Evolutionary conservation across 2,329 filamentous ascomycete genomes (phyloP), one percentile per base, ranked within the genome.

Genomic region (Cladosporium sp.): DNA sequence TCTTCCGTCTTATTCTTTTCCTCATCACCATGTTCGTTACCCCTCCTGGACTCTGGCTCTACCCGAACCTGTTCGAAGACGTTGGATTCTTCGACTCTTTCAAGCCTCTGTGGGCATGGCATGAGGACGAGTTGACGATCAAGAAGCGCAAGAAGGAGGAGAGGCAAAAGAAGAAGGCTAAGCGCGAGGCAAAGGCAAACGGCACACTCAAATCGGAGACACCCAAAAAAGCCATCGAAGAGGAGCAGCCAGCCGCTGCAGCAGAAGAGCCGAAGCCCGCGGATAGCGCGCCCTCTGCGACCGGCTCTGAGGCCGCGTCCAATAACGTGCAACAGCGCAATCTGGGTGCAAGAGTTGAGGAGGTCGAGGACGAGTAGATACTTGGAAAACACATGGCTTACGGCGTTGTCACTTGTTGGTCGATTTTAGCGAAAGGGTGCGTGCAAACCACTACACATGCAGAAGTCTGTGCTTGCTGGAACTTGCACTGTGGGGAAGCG

Each of bases 1-100:
- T 99, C 70, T 91, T 99, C 83, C 87, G 94, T 60, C 82, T 97
- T 57, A 96, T 99, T 60, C 80, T 99, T 25, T 99, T 99, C 79
- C 88, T 90, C 71, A 76, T 96, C 71, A 97, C 94, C 20, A 91
- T 96, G 75, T 96, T 97, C 70, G 80, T 82, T 15, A 80, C 85
- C 0, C 79, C 92, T 3, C 94, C 94, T 2, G 94, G 94, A 67
- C 80, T 99, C n/a, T 99, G 94, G 94, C 81, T 99, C 44, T 99
- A 93, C 77, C 94, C 94, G 49, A 99, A 99, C 71, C 78, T 99
- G 19, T 99, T 97, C 79, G 94, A 99, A 73, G 94, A 99, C 71
- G 94, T 99, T 25, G 96, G 93, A 7, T 97, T 99, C 77, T 88
- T 99, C 74, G 94, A 99, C 72, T 95, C 90, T 69, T 99, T 99